These are phyloP conservation scores for Parascedosporium putredinis DNA, from an alignment of 2,329 filamentous ascomycete genomes.

Conservation along the genomic window DNA sequence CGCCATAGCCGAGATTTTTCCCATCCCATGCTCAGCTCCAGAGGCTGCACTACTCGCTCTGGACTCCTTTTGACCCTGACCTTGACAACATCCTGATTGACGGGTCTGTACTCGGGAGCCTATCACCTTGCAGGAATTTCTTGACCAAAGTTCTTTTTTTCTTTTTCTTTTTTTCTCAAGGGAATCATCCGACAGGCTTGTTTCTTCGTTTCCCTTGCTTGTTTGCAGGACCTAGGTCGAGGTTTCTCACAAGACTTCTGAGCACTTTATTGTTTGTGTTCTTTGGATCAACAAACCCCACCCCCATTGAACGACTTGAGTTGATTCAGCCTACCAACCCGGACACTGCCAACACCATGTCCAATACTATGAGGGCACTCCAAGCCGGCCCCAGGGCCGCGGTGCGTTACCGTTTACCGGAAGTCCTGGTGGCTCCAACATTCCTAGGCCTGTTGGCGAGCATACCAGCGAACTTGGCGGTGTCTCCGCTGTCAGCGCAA, in stretches of 20 bases:
- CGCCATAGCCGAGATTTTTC: conserved; percentile 8
- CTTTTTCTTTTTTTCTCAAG: no score
- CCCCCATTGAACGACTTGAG: background rate
- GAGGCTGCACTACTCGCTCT: background rate
- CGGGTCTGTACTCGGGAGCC: background rate
- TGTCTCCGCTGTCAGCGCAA: conserved; percentile 72
- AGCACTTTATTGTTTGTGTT: conserved; percentile 5
- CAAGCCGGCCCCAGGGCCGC: conserved; percentile 49
- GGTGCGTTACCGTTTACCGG: conserved; percentile 49
- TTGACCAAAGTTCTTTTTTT: background rate
- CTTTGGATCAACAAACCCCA: background rate
- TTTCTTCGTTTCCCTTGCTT: no score
- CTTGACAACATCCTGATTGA: background rate
- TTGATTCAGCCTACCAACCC: background rate
- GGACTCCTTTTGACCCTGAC: background rate
- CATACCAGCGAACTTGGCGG: conserved; percentile 44
- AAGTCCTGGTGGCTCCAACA: conserved; percentile 53
- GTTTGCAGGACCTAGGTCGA: no score
- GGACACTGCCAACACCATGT: conserved; percentile 29
- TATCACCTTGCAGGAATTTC: conserved; percentile 3
- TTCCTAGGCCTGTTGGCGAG: conserved; percentile 64
- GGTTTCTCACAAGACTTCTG: no score
- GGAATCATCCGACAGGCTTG: conserved; percentile 13
- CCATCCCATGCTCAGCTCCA: background rate
- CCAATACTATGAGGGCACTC: conserved; percentile 59